Percentiles rank a stretch among this genome's conserved stretches.
These are phyloP conservation scores for Hymenotorrendiella dingleyae DNA, from an alignment of 2,329 filamentous ascomycete species.

Conservation along the genomic window DNA sequence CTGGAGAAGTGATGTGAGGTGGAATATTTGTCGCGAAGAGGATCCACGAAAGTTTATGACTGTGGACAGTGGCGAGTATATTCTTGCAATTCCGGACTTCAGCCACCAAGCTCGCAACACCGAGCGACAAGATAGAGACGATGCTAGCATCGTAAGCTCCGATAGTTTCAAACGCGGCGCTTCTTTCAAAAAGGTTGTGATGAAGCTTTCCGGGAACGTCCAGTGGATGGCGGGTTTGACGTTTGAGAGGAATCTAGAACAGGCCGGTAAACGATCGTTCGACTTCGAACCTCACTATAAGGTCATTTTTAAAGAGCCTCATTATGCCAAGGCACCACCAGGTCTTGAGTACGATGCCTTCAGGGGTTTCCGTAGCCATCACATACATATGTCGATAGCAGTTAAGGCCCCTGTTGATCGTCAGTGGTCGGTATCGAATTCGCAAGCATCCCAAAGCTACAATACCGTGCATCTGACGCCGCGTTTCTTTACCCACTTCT, in stretches of 20 bases:
- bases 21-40: conserved; percentile 76
- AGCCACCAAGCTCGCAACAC: conserved; percentile 69
- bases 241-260: conserved; percentile 76
- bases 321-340: conserved; percentile 55
- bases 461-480: conserved; percentile 94
- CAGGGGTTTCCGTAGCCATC: conserved; percentile 89
- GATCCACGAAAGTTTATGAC: conserved; percentile 93
- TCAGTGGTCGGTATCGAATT: conserved; percentile 74
- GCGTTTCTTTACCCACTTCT: conserved; percentile 97
- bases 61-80: conserved; percentile 90
- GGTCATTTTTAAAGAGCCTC: conserved; percentile 76
- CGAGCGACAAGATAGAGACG: conserved; percentile 45
- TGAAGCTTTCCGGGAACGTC: conserved; percentile 97
- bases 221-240: conserved; percentile 87
- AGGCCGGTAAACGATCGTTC: conserved; percentile 67
- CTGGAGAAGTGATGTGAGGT: conserved; percentile 90
- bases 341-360: conserved; percentile 80
- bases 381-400: conserved; percentile 92
- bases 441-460: conserved; percentile 79
- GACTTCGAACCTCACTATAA: conserved; percentile 90
- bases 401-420: conserved; percentile 81
- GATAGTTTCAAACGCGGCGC: conserved; percentile 66
- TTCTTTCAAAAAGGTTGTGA: conserved; percentile 96
- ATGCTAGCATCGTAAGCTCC: conserved; percentile 44
- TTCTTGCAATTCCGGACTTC: conserved; percentile 90